These are phyloP conservation scores for Solanum peruvianum DNA, from an alignment of 257 asterid species.

Conservation along the genomic window DNA sequence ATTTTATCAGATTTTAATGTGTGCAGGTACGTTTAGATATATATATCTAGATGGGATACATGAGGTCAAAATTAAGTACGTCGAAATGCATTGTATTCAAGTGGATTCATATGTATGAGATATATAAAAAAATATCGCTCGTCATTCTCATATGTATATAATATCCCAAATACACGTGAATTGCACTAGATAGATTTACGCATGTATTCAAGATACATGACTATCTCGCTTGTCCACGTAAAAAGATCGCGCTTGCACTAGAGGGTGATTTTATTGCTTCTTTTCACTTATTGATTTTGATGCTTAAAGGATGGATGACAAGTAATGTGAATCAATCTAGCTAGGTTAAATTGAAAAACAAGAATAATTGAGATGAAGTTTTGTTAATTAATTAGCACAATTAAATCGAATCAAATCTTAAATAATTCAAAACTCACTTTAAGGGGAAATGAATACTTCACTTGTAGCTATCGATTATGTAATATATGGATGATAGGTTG, in stretches of 20 bases:
- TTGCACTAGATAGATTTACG: too few species aligned
- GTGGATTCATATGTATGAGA: too few species aligned
- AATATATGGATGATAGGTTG: background rate
- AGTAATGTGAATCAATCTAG: background rate
- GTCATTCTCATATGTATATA: too few species aligned
- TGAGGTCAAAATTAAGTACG: background rate
- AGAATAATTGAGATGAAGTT: background rate
- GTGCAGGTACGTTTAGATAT: too few species aligned
- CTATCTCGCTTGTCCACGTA: too few species aligned
- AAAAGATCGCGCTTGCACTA: too few species aligned
- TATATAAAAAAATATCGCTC: too few species aligned
- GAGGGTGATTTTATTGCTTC: background rate
- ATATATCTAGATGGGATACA: too few species aligned
- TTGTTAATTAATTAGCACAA: background rate
- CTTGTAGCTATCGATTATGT: background rate
- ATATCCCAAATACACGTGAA: too few species aligned
- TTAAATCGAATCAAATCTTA: background rate
- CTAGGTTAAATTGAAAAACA: background rate
- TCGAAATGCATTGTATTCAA: background rate
- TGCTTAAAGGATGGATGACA: background rate
- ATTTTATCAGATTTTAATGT: too few species aligned
- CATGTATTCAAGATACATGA: too few species aligned
- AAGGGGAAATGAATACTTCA: background rate
- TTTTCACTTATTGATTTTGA: background rate
- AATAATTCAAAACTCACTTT: background rate